These are phyloP conservation scores for Colletotrichum cereale DNA, from an alignment of 2,329 filamentous ascomycete genomes.

Conservation along the genomic window DNA sequence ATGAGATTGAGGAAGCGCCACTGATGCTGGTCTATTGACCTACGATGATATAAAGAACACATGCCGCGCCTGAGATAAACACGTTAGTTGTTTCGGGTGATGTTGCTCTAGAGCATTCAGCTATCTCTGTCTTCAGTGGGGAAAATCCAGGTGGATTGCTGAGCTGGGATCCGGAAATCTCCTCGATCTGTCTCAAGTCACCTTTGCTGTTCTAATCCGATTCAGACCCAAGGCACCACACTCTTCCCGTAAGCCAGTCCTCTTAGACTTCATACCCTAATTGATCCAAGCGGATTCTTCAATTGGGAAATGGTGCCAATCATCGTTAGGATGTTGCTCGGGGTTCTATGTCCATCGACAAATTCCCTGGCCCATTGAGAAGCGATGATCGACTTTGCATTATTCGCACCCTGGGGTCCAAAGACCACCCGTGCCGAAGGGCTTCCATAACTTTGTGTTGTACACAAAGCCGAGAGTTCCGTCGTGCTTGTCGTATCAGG, in stretches of 20 bases:
- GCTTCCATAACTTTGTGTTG: fast-evolving
- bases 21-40: background rate
- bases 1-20: background rate
- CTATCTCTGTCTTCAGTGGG: background rate
- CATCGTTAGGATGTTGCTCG: background rate
- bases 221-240: background rate
- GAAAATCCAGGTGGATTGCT: background rate
- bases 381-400: background rate
- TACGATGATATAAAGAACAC: background rate
- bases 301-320: background rate
- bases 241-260: background rate
- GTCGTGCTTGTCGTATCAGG: no score
- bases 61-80: background rate
- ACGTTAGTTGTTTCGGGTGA: background rate
- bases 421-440: background rate
- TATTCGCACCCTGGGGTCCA: background rate
- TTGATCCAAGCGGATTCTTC: background rate
- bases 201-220: background rate
- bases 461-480: background rate
- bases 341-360: background rate
- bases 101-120: background rate
- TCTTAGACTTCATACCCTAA: no score
- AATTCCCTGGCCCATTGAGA: background rate
- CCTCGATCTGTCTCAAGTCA: background rate
- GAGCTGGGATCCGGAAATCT: background rate